Evolutionary conservation across 1,284 basidiomycete genomes (phyloP).

Genomic region (Cryptococcus hybrid): DNA sequence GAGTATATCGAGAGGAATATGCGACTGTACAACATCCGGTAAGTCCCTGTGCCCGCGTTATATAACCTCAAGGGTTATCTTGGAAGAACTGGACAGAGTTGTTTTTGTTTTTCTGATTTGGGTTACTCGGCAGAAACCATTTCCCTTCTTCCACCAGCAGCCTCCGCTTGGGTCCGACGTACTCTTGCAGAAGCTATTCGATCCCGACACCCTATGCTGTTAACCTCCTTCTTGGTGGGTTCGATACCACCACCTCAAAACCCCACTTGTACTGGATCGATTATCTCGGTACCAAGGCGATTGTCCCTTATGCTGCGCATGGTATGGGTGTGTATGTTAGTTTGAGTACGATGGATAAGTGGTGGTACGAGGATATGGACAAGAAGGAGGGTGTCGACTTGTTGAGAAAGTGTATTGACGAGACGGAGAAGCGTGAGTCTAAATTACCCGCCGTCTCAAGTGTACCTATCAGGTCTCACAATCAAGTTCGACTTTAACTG

Average conservation of each 20-base stretch:
- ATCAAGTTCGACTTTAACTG: slow-evolving; percentile 83
- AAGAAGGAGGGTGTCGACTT: slow-evolving; percentile 78
- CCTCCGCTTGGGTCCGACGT: slow-evolving; percentile 91
- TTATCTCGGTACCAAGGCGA: slow-evolving; percentile 84
- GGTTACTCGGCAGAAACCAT: slow-evolving; percentile 23
- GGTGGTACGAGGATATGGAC: slow-evolving; percentile 48
- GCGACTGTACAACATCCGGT: slow-evolving; percentile 92
- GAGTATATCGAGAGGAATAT: slow-evolving; percentile 96
- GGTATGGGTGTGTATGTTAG: slow-evolving; percentile 94
- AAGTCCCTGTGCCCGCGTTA: slow-evolving; percentile 11
- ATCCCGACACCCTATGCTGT: slow-evolving; percentile 82
- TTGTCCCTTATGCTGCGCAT: slow-evolving; percentile 91
- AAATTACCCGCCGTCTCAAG: too few relatives aligned
- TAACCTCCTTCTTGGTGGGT: slow-evolving; percentile 90
- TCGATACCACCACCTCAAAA: slow-evolving; percentile 62
- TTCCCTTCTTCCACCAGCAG: slow-evolving; percentile 84
- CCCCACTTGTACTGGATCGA: slow-evolving; percentile 94
- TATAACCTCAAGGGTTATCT: slow-evolving; percentile 1
- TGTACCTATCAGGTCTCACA: slow-evolving; percentile 56
- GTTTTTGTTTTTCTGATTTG: too few relatives aligned
- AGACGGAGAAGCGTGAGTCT: slow-evolving; percentile 72
- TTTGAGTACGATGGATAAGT: slow-evolving; percentile 88
- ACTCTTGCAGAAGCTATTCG: slow-evolving; percentile 86
- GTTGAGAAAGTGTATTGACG: slow-evolving; percentile 80
- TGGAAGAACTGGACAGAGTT: neutral